Percentiles rank a stretch among this genome's conserved stretches.
Evolutionary conservation across 1,284 basidiomycete genomes (phyloP).

Genomic region (Stereum hirsutum): DNA sequence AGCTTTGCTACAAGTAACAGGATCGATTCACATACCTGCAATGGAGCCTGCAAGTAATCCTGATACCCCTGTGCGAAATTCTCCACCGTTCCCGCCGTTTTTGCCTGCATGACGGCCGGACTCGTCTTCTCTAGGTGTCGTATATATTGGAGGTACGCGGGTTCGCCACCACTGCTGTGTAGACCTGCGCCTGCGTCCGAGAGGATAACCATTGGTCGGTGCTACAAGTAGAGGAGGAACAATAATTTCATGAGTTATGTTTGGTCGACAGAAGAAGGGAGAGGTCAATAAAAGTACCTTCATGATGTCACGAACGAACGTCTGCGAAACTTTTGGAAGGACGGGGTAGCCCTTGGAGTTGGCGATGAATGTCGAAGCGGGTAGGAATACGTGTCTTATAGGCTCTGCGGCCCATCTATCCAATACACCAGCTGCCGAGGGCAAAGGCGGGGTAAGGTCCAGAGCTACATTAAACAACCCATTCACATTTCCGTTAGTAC

Average conservation of each 20-base stretch:
- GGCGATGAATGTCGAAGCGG: conserved; percentile 86
- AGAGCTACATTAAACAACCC: too few species aligned
- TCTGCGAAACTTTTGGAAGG: conserved; percentile 85
- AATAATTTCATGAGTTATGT: conserved; percentile 2
- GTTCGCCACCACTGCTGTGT: conserved; percentile 76
- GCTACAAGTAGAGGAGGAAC: conserved; percentile 32
- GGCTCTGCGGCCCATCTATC: conserved; percentile 91
- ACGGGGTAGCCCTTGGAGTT: conserved; percentile 98
- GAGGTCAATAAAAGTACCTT: conserved; percentile 61
- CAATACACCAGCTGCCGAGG: conserved; percentile 62
- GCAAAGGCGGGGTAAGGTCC: conserved; percentile 83
- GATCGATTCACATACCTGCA: conserved; percentile 69
- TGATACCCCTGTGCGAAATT: conserved; percentile 89
- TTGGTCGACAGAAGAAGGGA: too few species aligned
- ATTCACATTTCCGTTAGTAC: too few species aligned
- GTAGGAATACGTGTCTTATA: conserved; percentile 80
- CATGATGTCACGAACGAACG: conserved; percentile 82
- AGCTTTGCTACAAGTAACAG: conserved; percentile 1
- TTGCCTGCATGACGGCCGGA: conserved; percentile 46
- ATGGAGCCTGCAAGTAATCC: conserved; percentile 91
- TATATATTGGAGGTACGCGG: conserved; percentile 88
- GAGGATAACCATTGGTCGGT: conserved; percentile 76
- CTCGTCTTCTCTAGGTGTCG: conserved; percentile 76
- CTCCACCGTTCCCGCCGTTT: conserved; percentile 67
- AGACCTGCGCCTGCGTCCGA: conserved; percentile 53